phyloP scores from a whole-genome alignment of 2,329 filamentous ascomycete species.

The Phyllosticta citrichinensis region DNA sequence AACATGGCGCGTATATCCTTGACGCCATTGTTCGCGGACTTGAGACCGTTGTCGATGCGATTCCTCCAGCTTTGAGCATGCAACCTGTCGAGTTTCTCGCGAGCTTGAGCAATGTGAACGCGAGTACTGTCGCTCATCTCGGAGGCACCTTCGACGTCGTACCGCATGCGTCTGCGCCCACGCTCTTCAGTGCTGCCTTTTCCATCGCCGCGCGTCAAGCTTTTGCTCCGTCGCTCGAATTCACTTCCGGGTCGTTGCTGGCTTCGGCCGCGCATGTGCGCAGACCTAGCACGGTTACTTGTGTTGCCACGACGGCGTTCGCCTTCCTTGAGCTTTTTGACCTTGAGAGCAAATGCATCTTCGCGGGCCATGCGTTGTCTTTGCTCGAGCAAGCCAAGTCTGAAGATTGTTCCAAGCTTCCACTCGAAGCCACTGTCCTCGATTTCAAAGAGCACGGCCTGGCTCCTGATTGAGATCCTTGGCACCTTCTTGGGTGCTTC shows the following conservation, averaged over 20 bases:
- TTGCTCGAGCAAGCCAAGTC: conserved; percentile 79
- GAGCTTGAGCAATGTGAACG: conserved; percentile 66
- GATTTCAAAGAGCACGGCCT: conserved; percentile 78
- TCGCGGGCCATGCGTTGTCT: conserved; percentile 81
- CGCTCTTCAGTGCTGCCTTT: conserved; percentile 5
- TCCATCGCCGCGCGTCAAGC: conserved; percentile 16
- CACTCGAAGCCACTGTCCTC: conserved; percentile 97
- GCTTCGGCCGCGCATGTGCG: conserved; percentile 34
- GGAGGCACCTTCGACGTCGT: conserved; percentile 69
- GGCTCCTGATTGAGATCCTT: conserved; percentile 71
- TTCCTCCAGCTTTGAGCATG: conserved; percentile 89
- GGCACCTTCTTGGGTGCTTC: conserved; percentile 81
- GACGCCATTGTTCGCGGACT: conserved; percentile 61
- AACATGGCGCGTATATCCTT: conserved; percentile 70
- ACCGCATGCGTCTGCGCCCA: conserved; percentile 45
- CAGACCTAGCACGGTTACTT: conserved; percentile 44
- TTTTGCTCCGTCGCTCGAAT: conserved; percentile 30
- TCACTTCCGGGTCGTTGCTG: conserved; percentile 25
- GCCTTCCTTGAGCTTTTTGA: conserved; percentile 62
- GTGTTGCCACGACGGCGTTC: conserved; percentile 40
- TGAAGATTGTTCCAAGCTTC: conserved; percentile 91
- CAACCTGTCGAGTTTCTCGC: conserved; percentile 62
- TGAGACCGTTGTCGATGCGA: conserved; percentile 70
- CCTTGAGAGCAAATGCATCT: conserved; percentile 80
- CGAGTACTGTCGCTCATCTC: conserved; percentile 63